These are phyloP conservation scores for Neurospora sp. DNA, from an alignment of 495 filamentous ascomycete genomes.

Conservation along the genomic window DNA sequence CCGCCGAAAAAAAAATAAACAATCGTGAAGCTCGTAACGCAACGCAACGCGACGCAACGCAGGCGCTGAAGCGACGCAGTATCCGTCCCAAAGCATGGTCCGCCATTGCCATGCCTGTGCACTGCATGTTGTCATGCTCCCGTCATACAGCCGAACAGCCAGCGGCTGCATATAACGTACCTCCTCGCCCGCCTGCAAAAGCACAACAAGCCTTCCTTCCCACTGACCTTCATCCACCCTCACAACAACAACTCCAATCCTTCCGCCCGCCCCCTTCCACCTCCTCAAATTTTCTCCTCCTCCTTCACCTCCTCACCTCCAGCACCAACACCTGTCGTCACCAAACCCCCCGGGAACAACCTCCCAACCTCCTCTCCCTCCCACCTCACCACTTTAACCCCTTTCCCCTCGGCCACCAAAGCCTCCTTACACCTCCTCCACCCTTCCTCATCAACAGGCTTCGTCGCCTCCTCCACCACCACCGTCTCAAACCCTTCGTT, in stretches of 20 bases:
- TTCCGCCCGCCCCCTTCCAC: not conserved
- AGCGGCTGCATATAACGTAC: not conserved
- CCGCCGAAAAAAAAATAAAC: not conserved
- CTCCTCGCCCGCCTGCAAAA: not conserved
- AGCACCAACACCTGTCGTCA: slow-evolving; percentile 35
- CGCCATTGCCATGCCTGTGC: not conserved
- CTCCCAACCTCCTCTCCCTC: slow-evolving; percentile 30
- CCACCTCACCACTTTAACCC: slow-evolving; percentile 36
- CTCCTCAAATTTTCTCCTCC: slow-evolving; percentile 11
- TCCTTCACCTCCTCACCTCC: slow-evolving; percentile 28
- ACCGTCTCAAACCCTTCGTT: slow-evolving; percentile 66
- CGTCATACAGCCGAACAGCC: not conserved
- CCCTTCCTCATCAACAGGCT: slow-evolving; percentile 48
- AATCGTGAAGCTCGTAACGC: not conserved
- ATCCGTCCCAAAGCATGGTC: not conserved
- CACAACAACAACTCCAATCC: not conserved
- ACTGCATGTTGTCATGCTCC: not conserved
- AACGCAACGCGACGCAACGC: not conserved
- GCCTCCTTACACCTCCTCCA: slow-evolving; percentile 51
- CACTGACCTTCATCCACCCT: not conserved
- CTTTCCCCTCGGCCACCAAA: slow-evolving; percentile 32
- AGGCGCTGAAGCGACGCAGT: not conserved
- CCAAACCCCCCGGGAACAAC: slow-evolving; percentile 3
- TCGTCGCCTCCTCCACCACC: slow-evolving; percentile 70
- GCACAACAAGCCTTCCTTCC: not conserved